A percentile compares a stretch with the other conserved stretches of the same genome.
Evolutionary conservation across 306 rosid species (phyloP).

Genomic region (Sicyos baderoa): DNA sequence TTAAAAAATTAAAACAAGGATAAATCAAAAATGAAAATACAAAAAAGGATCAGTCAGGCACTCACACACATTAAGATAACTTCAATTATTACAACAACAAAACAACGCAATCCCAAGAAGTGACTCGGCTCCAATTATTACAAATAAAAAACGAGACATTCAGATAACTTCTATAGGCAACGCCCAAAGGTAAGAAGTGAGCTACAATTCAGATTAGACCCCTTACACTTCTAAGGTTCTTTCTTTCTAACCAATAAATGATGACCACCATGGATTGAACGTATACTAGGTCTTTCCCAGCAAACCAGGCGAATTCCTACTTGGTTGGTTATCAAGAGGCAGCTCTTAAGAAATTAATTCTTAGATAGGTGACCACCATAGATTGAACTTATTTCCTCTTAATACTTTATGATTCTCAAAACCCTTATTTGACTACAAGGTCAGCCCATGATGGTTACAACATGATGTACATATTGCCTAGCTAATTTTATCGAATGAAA

Average conservation of each 20-base stretch:
- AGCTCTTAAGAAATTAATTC: no score
- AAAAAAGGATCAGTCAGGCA: not conserved
- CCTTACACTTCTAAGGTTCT: not conserved
- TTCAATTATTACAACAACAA: not conserved
- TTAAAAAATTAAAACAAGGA: not conserved
- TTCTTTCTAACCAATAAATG: no score
- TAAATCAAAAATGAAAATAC: not conserved
- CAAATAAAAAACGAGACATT: not conserved
- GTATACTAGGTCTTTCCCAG: no score
- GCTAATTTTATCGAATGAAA: no score
- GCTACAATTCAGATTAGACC: not conserved
- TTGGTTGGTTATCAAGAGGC: no score
- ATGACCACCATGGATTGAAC: no score
- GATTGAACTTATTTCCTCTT: no score
- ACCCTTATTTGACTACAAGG: no score
- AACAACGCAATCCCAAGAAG: not conserved
- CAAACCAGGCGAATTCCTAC: no score
- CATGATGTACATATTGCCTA: not conserved
- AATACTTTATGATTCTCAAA: no score
- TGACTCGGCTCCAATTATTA: conserved; percentile 1
- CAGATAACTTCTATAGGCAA: not conserved
- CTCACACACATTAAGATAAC: not conserved
- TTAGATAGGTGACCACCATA: no score
- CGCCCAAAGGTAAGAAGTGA: not conserved
- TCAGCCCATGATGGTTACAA: no score